Evolutionary conservation across 2,329 filamentous ascomycete species (phyloP).

Genomic region (Aspergillus tanneri): DNA sequence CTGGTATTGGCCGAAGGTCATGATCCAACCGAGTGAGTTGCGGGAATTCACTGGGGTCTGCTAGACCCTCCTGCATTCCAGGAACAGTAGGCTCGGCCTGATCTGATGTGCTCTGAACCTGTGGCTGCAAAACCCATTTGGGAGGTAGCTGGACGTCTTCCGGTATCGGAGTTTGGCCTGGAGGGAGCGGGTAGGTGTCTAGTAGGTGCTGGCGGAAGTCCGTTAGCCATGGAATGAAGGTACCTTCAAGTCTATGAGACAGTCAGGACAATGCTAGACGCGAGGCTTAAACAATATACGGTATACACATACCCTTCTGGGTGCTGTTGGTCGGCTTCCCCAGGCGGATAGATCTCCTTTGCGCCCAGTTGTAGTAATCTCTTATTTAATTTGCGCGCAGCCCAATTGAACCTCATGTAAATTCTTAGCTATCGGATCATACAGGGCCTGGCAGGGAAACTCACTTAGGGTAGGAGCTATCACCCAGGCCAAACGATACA

Average conservation of each 20-base stretch:
- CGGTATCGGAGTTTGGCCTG: constrained; percentile 67
- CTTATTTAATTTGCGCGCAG: constrained; percentile 81
- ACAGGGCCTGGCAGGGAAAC: constrained; percentile 22
- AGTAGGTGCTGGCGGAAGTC: constrained; percentile 67
- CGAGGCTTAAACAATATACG: background rate
- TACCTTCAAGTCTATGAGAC: constrained; percentile 68
- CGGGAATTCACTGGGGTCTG: constrained; percentile 16
- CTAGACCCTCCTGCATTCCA: constrained; percentile 6
- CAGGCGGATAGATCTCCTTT: constrained; percentile 69
- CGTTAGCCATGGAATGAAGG: constrained; percentile 74
- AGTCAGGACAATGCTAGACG: background rate
- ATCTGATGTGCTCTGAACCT: constrained; percentile 3
- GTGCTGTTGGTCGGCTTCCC: constrained; percentile 91
- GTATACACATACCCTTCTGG: constrained; percentile 71
- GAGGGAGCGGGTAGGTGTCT: constrained; percentile 66
- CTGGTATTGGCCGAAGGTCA: constrained; percentile 58
- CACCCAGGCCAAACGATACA: constrained; percentile 85
- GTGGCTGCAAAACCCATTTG: constrained; percentile 60
- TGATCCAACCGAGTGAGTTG: constrained; percentile 33
- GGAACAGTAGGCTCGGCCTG: background rate
- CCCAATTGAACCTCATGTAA: constrained; percentile 77
- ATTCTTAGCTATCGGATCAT: constrained; percentile 4
- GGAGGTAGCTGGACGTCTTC: constrained; percentile 72
- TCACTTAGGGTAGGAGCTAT: constrained; percentile 90
- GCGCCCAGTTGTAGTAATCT: constrained; percentile 82